Evolutionary conservation across 225 moss, liverwort and hornwort genomes (phyloP).

Genomic region (Sphagnum tenellum): DNA sequence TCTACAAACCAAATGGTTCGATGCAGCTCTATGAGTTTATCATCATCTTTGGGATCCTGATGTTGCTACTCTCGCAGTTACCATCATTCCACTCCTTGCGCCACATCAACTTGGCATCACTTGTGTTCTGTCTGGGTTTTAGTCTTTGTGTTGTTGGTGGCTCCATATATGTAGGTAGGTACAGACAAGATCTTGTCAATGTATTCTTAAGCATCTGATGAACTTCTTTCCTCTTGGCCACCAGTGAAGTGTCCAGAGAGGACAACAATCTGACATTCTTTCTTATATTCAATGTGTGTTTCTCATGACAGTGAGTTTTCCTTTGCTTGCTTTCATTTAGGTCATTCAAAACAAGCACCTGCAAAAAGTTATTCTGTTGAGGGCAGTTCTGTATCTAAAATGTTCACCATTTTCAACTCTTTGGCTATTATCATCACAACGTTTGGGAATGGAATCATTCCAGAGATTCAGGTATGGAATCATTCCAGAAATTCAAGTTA

Average conservation of each 20-base stretch:
- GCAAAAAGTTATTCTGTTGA: background rate
- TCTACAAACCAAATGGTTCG: slow-evolving; percentile 26
- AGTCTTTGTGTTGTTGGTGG: slow-evolving; percentile 43
- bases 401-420: slow-evolving; percentile 20
- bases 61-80: slow-evolving; percentile 44
- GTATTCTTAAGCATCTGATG: too few species aligned
- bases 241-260: too few species aligned
- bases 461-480: background rate
- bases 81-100: slow-evolving; percentile 61
- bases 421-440: slow-evolving; percentile 21
- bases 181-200: too few species aligned
- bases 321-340: background rate
- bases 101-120: slow-evolving; percentile 41
- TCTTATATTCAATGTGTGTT: too few species aligned
- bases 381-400: slow-evolving; percentile 1
- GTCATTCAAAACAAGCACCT: slow-evolving; percentile 1
- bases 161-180: slow-evolving; percentile 48
- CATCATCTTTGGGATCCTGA: slow-evolving; percentile 27
- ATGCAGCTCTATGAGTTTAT: slow-evolving; percentile 34
- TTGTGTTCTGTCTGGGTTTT: slow-evolving; percentile 41
- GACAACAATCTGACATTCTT: too few species aligned
- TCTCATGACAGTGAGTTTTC: too few species aligned
- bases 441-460: slow-evolving; percentile 10
- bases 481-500: too few species aligned
- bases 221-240: too few species aligned